Percentiles rank a stretch among this genome's conserved stretches.
phyloP scores from a whole-genome alignment of 345 rosid species.

The Bretschneidera sinensis region DNA sequence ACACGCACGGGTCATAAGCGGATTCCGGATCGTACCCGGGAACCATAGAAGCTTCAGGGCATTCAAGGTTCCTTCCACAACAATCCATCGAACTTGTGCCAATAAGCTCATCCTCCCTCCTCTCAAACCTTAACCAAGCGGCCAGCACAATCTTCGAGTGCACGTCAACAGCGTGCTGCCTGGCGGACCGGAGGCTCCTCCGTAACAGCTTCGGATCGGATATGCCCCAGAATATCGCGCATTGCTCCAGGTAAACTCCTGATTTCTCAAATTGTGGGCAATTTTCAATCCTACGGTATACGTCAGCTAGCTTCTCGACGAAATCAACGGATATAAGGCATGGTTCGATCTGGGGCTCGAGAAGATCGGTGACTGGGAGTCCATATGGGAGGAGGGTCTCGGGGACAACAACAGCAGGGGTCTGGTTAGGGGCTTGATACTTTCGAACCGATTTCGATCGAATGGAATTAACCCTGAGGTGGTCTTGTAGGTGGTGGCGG shows the following conservation, averaged over 20 bases:
- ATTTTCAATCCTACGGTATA: conserved; percentile 46
- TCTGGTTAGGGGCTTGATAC: conserved; percentile 23
- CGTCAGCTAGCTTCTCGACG: conserved; percentile 56
- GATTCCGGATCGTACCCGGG: conserved; percentile 72
- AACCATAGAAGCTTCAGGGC: conserved; percentile 76
- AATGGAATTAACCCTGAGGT: conserved; percentile 50
- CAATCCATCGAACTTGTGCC: conserved; percentile 81
- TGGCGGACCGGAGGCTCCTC: conserved; percentile 64
- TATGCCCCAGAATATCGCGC: conserved; percentile 60
- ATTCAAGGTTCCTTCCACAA: conserved; percentile 72
- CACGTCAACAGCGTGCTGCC: conserved; percentile 77
- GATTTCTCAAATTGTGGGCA: conserved; percentile 60
- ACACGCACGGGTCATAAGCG: conserved; percentile 55
- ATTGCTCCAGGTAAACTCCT: conserved; percentile 56
- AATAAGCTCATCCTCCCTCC: conserved; percentile 87
- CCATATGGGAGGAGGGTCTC: conserved; percentile 65
- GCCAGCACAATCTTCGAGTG: conserved; percentile 80
- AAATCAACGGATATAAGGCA: conserved; percentile 64
- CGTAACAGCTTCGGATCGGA: conserved; percentile 75
- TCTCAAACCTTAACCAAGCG: conserved; percentile 83
- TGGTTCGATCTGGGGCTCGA: conserved; percentile 74
- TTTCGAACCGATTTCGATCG: conserved; percentile 48
- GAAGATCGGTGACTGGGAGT: conserved; percentile 61
- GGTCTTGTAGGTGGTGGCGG: conserved; percentile 66
- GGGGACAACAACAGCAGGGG: no score